Conservation (phyloP, 2,329 filamentous ascomycete species). For the Monilinia vaccinii-corymbosi region DNA sequence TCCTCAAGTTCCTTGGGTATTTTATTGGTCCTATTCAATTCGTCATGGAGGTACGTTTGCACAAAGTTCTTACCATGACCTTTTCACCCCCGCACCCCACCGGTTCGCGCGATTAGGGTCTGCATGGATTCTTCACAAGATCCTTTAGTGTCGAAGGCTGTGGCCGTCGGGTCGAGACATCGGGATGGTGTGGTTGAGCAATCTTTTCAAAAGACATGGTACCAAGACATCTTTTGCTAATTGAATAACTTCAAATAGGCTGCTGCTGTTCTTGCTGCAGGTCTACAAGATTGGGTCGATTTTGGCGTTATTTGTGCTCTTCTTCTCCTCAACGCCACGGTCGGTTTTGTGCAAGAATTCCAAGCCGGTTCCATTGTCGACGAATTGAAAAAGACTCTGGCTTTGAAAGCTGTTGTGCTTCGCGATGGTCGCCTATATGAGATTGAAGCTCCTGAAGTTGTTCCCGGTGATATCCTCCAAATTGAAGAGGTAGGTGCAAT, state of each 20-base stretch:
- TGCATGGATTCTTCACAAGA: constrained; percentile 3
- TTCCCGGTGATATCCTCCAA: constrained; percentile 83
- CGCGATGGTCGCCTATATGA: constrained; percentile 72
- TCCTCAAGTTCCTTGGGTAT: constrained; percentile 74
- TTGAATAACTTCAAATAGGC: constrained; percentile 27
- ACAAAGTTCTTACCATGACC: constrained; percentile 9
- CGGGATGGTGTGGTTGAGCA: background rate
- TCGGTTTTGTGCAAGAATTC: constrained; percentile 84
- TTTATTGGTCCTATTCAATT: constrained; percentile 88
- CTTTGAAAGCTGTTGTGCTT: constrained; percentile 78
- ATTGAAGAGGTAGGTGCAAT: constrained; percentile 56
- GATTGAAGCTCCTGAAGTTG: constrained; percentile 73
- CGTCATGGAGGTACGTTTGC: constrained; percentile 70
- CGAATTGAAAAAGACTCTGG: constrained; percentile 82
- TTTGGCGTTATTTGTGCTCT: constrained; percentile 85
- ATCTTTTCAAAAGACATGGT: background rate
- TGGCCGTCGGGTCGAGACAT: background rate
- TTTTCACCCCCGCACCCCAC: background rate
- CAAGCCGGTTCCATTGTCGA: constrained; percentile 87
- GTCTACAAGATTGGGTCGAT: constrained; percentile 84
- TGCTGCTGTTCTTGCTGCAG: constrained; percentile 71
- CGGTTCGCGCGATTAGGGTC: background rate
- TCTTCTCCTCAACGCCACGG: constrained; percentile 72
- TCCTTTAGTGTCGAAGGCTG: background rate
- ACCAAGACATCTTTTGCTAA: background rate